Base-by-base conservation (phyloP, 2,329 filamentous ascomycete species). In the Alternaria sp. region DNA sequence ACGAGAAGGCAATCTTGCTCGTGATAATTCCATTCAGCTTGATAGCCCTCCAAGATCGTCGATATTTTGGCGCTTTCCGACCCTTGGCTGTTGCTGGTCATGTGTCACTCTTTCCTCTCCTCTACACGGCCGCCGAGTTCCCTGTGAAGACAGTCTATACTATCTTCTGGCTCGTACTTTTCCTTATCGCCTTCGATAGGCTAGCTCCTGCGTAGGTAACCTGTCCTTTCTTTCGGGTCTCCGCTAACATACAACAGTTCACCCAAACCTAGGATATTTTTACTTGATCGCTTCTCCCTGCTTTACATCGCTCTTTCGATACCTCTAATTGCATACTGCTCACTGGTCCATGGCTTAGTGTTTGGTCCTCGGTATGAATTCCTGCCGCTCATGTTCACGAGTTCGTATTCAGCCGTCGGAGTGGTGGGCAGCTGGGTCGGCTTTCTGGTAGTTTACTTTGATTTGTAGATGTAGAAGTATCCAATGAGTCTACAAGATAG, bases 11-110 rank as follows among this genome's bases (percentile, higher is more conserved):
- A 2, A 92, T 99, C 61, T 87, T 99, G 21, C 87, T 98, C 20
- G 91, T 98, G 75, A 94, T 99, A 69, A 92, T 98, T 53, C 96
- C 96, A 0, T 98, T 98, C 84, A 96, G 92, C 71, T 87, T 99
- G 65, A 90, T 98, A 64, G 94, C 95, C 0, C 87, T 98, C 55
- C 92, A 91, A 78, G 94, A 98, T 78, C 89, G 96, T 55, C 90
- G 96, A 25, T 94, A 97, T 76, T 89, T 98, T 30, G 91, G 93
- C 62, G 95, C 95, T 1, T 99, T 98, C 82, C 88, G 93, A 23
- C 96, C 96, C 1, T 84, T 99, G 49, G 94, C 94, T 1, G 94
- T 99, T 0, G 92, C 96, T 0, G 95, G 96, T 14, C 94, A 99
- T 75, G 94, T 99, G 15, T 97, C 95, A 0, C 87, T 99, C 12